phyloP scores from a whole-genome alignment of 75 land plant species.

The Sequoia sempervirens region DNA sequence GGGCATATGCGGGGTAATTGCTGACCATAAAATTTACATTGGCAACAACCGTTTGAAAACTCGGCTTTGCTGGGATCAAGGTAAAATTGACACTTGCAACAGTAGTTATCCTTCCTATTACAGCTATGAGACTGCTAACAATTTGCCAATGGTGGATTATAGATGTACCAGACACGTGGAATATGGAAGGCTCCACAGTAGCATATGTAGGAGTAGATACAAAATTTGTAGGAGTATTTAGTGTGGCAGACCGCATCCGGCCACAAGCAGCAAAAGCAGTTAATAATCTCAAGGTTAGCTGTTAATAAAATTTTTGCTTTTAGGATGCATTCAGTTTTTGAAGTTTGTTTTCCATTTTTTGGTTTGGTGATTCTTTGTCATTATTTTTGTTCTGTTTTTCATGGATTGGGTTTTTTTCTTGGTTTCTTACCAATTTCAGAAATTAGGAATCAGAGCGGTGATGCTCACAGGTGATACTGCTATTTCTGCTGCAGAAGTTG shows the following conservation, averaged over 20 bases:
- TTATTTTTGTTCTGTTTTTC: not conserved
- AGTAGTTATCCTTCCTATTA: not conserved
- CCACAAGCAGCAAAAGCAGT: conserved; percentile 62
- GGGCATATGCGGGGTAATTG: conserved; percentile 67
- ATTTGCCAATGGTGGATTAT: not conserved
- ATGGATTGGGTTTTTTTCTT: not conserved
- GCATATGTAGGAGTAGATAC: conserved; percentile 50
- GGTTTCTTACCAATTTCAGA: conserved; percentile 2
- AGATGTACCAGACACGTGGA: not conserved
- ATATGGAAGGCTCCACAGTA: conserved; percentile 40
- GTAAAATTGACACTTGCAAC: not conserved
- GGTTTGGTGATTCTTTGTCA: not conserved
- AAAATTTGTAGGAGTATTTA: conserved; percentile 32
- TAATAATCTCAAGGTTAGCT: conserved; percentile 31
- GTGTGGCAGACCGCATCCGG: conserved; percentile 64
- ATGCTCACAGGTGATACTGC: conserved; percentile 90
- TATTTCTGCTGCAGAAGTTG: conserved; percentile 49
- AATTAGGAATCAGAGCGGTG: conserved; percentile 53
- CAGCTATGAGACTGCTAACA: not conserved
- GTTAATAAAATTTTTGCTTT: not conserved
- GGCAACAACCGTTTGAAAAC: conserved; percentile 63
- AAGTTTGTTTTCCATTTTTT: not conserved
- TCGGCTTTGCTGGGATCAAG: conserved; percentile 41
- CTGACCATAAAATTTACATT: conserved; percentile 51
- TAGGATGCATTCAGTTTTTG: not conserved